Evolutionary conservation across 805 yeast species (phyloP).

Genomic region (Ascoidea asiatica): DNA sequence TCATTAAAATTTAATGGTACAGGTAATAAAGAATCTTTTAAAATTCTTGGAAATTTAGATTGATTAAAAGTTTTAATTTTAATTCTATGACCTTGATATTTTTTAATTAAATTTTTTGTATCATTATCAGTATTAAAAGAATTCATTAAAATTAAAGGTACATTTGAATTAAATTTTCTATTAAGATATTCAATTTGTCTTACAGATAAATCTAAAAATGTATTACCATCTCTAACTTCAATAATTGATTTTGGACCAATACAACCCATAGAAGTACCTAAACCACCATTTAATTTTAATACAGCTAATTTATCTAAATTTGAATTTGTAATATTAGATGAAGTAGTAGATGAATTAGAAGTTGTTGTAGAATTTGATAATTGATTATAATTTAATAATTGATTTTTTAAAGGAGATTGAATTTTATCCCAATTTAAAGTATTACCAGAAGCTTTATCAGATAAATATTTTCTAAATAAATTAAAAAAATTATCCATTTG

Average conservation of each 20-base stretch:
- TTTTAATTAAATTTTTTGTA: conserved; percentile 88
- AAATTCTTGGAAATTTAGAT: conserved; percentile 93
- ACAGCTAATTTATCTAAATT: conserved; percentile 77
- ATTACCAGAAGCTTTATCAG: conserved; percentile 78
- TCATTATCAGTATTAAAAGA: conserved; percentile 96
- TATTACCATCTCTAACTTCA: conserved; percentile 97
- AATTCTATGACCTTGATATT: conserved; percentile 93
- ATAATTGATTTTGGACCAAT: conserved; percentile 97
- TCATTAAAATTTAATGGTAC: conserved; percentile 73
- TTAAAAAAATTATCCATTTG: conserved; percentile 94
- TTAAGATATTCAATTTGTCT: conserved; percentile 95
- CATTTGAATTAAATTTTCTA: conserved; percentile 81
- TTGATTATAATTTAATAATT: conserved; percentile 67
- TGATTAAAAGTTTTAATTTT: conserved; percentile 94
- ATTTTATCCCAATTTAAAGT: conserved; percentile 92
- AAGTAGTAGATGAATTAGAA: not conserved
- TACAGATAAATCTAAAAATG: conserved; percentile 88
- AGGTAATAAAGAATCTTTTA: conserved; percentile 90
- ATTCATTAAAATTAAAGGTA: conserved; percentile 94
- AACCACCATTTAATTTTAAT: conserved; percentile 91
- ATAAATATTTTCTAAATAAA: conserved; percentile 80
- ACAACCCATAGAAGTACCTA: conserved; percentile 99
- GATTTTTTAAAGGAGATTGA: conserved; percentile 78
- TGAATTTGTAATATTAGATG: not conserved
- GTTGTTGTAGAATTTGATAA: too few relatives aligned